Percentiles rank a stretch among this genome's conserved stretches.
phyloP scores from a whole-genome alignment of 306 rosid species.

The Acacia confusa region DNA sequence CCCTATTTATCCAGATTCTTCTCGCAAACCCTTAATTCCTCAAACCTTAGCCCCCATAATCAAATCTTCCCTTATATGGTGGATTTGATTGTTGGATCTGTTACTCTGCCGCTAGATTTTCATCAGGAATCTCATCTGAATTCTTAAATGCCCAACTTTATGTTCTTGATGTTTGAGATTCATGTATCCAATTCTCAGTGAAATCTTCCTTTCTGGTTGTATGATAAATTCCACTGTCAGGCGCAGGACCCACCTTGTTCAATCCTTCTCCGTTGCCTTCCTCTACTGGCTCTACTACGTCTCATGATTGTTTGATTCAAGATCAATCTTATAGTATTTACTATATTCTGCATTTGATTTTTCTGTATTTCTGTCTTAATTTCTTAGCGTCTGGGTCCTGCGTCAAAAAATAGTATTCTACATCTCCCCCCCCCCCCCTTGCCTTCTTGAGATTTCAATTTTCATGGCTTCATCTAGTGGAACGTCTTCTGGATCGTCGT shows the following conservation, averaged over 20 bases:
- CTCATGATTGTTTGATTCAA: slow-evolving; percentile 56
- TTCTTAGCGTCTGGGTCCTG: slow-evolving; percentile 52
- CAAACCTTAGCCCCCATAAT: background rate
- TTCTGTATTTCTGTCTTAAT: slow-evolving; percentile 12
- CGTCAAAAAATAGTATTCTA: slow-evolving; percentile 9
- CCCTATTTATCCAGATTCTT: background rate
- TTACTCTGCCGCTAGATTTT: background rate
- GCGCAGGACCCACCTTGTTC: slow-evolving; percentile 96
- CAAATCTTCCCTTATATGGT: background rate
- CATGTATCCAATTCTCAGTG: slow-evolving; percentile 94
- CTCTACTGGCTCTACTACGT: slow-evolving; percentile 93
- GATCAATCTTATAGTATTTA: background rate
- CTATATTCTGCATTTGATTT: slow-evolving; percentile 30
- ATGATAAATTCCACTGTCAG: slow-evolving; percentile 86
- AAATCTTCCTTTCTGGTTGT: slow-evolving; percentile 69
- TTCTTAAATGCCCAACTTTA: slow-evolving; percentile 50
- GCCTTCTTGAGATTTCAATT: background rate
- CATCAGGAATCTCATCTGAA: slow-evolving; percentile 27
- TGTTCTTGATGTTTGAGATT: slow-evolving; percentile 83
- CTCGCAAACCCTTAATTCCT: background rate
- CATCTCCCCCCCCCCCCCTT: background rate
- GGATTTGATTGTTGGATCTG: background rate
- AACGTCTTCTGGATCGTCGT: slow-evolving; percentile 62
- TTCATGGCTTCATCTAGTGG: slow-evolving; percentile 85
- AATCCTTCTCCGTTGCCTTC: slow-evolving; percentile 96